phyloP scores from a whole-genome alignment of 345 rosid genomes.

The Salix dunnii region DNA sequence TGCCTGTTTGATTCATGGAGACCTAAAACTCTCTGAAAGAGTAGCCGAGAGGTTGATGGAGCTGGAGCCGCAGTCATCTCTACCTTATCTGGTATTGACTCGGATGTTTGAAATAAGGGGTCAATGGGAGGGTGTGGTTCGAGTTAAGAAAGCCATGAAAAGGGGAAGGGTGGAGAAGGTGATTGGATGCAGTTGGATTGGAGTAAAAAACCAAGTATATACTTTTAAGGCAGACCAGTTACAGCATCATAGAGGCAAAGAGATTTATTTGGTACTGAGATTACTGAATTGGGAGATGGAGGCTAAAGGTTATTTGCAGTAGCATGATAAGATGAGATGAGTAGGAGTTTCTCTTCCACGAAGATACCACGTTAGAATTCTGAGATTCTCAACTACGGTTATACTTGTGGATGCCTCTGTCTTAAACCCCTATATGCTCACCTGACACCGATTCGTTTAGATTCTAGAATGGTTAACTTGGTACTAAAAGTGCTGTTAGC shows the following conservation, averaged over 20 bases:
- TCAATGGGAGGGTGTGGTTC: slow-evolving; percentile 60
- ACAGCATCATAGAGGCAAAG: slow-evolving; percentile 48
- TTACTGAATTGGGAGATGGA: slow-evolving; percentile 49
- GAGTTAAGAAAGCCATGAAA: slow-evolving; percentile 42
- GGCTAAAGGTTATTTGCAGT: neutral
- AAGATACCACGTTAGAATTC: too few species aligned
- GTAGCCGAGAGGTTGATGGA: slow-evolving; percentile 48
- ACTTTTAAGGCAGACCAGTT: slow-evolving; percentile 46
- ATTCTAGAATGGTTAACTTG: too few species aligned
- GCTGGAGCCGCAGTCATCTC: slow-evolving; percentile 35
- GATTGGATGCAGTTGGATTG: slow-evolving; percentile 59
- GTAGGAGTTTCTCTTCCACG: too few species aligned
- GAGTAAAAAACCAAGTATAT: slow-evolving; percentile 34
- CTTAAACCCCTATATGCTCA: too few species aligned
- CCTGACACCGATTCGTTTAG: too few species aligned
- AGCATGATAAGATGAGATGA: neutral
- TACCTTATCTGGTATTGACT: slow-evolving; percentile 48
- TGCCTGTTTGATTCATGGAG: slow-evolving; percentile 32
- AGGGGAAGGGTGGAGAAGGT: slow-evolving; percentile 24
- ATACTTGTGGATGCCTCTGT: too few species aligned
- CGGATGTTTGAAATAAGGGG: slow-evolving; percentile 51
- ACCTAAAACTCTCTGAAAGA: slow-evolving; percentile 37
- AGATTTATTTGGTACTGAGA: slow-evolving; percentile 33
- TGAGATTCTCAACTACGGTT: too few species aligned
- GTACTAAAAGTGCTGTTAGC: too few species aligned